Percentiles rank a stretch among this genome's conserved stretches.
phyloP scores from a whole-genome alignment of 768 basidiomycete species.

The Chiua virens region DNA sequence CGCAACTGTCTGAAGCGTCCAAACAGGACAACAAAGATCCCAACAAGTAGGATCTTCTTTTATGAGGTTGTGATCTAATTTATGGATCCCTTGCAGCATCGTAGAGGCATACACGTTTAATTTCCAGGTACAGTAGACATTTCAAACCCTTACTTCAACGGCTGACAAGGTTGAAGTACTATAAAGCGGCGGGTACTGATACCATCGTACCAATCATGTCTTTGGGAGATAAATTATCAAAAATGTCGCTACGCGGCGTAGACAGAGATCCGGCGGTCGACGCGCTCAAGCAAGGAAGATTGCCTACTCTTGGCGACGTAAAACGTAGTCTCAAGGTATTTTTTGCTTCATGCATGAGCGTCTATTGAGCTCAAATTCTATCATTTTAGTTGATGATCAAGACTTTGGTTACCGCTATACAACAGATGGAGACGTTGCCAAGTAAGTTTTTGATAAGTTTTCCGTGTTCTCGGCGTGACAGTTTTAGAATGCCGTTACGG shows the following conservation, averaged over 20 bases:
- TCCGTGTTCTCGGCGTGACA: conserved; percentile 1
- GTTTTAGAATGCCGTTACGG: conserved; percentile 72
- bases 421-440: conserved; percentile 77
- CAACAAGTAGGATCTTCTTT: conserved; percentile 56
- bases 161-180: conserved; percentile 51
- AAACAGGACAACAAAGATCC: conserved; percentile 80
- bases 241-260: conserved; percentile 43
- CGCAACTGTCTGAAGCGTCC: background rate
- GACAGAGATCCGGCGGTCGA: conserved; percentile 58
- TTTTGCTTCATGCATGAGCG: background rate
- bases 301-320: conserved; percentile 77
- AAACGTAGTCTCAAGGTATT: conserved; percentile 77
- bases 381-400: conserved; percentile 63
- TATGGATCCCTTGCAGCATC: conserved; percentile 48
- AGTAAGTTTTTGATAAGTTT: conserved; percentile 43
- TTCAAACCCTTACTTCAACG: background rate
- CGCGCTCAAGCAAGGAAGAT: conserved; percentile 56
- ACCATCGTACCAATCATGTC: conserved; percentile 69
- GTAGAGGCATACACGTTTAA: conserved; percentile 89
- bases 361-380: background rate
- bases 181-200: conserved; percentile 60
- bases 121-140: conserved; percentile 53
- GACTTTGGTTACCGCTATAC: conserved; percentile 74
- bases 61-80: conserved; percentile 8
- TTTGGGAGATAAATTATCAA: conserved; percentile 58